These are phyloP conservation scores for Chytriomyces hyalinus DNA, from an alignment of 192 early-diverging fungal species.

Conservation along the genomic window DNA sequence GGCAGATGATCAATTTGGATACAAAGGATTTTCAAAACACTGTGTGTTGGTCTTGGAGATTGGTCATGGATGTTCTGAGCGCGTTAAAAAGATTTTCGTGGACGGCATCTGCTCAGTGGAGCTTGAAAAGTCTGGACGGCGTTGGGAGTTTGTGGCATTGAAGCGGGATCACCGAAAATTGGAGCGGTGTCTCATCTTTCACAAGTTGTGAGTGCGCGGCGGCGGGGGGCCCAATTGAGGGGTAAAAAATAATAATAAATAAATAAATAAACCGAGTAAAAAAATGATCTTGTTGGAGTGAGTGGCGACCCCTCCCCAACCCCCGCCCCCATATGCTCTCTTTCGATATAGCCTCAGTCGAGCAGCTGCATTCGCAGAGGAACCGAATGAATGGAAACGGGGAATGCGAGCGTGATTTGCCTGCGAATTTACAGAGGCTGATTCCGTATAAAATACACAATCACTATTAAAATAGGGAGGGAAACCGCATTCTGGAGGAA, in stretches of 20 bases:
- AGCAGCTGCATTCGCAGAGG: no score
- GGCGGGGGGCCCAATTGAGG: neutral
- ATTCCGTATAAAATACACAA: neutral
- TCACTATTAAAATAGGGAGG: constrained; percentile 21
- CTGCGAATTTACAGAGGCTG: neutral
- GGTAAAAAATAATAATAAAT: neutral
- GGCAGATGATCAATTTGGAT: neutral
- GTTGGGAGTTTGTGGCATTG: constrained; percentile 4
- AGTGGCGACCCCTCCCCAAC: neutral
- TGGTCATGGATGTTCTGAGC: constrained; percentile 7
- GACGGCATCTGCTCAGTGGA: neutral
- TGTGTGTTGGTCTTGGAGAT: constrained; percentile 21
- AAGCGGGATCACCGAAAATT: neutral
- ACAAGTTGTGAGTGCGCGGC: neutral
- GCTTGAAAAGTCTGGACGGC: neutral
- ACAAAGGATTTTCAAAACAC: neutral
- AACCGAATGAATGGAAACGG: neutral
- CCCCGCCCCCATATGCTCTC: no score
- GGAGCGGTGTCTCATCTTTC: constrained; percentile 19
- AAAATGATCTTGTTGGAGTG: constrained; percentile 31
- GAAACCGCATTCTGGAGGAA: constrained; percentile 62
- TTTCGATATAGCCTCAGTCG: no score
- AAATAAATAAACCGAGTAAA: neutral
- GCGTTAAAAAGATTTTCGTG: neutral
- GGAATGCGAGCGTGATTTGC: neutral